These are phyloP conservation scores for Penicillium daleae DNA, from an alignment of 495 filamentous ascomycete genomes.

Conservation along the genomic window DNA sequence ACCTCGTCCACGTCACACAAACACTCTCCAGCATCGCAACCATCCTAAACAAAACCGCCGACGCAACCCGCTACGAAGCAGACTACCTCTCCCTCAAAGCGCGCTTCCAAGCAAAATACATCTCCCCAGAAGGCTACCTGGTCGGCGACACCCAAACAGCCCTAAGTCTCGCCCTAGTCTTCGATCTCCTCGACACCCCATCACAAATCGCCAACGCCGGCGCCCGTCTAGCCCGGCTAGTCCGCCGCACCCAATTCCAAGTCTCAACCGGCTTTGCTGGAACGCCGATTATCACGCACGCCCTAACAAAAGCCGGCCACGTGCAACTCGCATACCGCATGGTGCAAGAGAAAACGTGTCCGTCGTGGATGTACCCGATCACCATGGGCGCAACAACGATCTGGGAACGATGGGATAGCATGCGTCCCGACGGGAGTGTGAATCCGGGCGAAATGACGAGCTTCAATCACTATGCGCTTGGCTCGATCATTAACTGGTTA, in stretches of 20 bases:
- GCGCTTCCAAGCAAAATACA: slow-evolving; percentile 47
- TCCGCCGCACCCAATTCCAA: slow-evolving; percentile 33
- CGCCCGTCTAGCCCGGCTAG: slow-evolving; percentile 38
- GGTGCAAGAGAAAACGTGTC: slow-evolving; percentile 41
- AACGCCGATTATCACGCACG: slow-evolving; percentile 52
- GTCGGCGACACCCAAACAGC: slow-evolving; percentile 55
- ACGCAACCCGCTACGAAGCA: slow-evolving; percentile 62
- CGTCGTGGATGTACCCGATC: slow-evolving; percentile 58
- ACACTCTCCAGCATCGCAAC: slow-evolving; percentile 71
- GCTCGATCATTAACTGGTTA: slow-evolving; percentile 43
- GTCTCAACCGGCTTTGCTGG: slow-evolving; percentile 60
- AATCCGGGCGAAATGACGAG: slow-evolving; percentile 59
- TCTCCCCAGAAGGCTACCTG: slow-evolving; percentile 40
- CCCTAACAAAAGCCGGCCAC: slow-evolving; percentile 42
- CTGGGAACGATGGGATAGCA: slow-evolving; percentile 62
- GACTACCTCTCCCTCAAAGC: slow-evolving; percentile 32
- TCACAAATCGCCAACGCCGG: slow-evolving; percentile 39
- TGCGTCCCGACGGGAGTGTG: slow-evolving; percentile 51
- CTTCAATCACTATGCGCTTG: slow-evolving; percentile 58
- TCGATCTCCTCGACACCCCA: slow-evolving; percentile 43
- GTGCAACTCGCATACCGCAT: slow-evolving; percentile 38
- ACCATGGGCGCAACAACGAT: slow-evolving; percentile 56
- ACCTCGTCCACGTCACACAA: slow-evolving; percentile 52
- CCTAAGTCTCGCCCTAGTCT: slow-evolving; percentile 47
- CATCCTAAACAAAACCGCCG: slow-evolving; percentile 75